A percentile compares a stretch with the other conserved stretches of the same genome.
Conservation (phyloP, 2,329 filamentous ascomycete species). For the Ceratocystis albifundus region DNA sequence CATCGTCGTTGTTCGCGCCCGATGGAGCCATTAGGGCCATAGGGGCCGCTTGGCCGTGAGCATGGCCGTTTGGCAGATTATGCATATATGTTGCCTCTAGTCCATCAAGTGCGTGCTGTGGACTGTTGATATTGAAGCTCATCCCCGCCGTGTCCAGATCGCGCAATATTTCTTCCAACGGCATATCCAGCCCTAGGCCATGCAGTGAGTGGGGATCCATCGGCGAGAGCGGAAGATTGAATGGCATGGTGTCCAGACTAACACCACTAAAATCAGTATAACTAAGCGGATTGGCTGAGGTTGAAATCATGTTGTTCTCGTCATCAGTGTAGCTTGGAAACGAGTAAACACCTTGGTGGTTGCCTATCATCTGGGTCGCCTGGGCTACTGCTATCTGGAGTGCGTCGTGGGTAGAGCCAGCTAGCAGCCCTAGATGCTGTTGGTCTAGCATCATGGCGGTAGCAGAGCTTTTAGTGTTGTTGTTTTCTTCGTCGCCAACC, state of each 20-base stretch:
- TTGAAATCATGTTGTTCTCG: not conserved
- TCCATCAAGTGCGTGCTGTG: not conserved
- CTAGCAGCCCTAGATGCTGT: not conserved
- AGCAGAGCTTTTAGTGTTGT: not conserved
- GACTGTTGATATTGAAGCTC: not conserved
- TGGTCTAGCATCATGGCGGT: not conserved
- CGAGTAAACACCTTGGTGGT: not conserved
- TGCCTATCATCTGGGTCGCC: not conserved
- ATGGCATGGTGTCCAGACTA: not conserved
- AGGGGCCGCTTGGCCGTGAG: not conserved
- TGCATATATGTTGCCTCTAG: not conserved
- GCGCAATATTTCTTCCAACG: not conserved
- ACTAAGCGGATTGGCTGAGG: not conserved
- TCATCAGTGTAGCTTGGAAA: not conserved
- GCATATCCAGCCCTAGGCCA: not conserved
- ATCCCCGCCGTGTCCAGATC: not conserved
- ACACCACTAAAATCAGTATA: not conserved
- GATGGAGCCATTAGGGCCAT: slow-evolving; percentile 12
- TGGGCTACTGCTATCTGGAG: slow-evolving; percentile 1
- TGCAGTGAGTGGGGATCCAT: not conserved
- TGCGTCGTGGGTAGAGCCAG: not conserved
- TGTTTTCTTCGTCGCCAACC: not conserved
- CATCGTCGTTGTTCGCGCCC: not conserved
- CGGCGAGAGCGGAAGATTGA: not conserved
- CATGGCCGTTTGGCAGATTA: not conserved